Base-by-base conservation (phyloP, 2,329 filamentous ascomycete species). In the Macroventuria anomochaeta region DNA sequence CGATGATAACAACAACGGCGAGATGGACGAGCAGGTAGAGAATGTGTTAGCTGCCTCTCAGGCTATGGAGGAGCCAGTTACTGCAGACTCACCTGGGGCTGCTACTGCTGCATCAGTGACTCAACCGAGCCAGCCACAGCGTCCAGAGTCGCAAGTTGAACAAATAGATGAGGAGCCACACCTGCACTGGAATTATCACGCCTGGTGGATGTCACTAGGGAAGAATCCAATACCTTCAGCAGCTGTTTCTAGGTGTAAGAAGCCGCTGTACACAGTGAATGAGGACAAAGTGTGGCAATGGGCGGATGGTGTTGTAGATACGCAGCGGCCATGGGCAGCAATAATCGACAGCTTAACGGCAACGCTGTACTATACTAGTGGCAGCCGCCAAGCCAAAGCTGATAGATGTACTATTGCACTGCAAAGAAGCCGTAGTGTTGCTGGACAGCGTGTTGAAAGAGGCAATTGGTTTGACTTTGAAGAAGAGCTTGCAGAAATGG, bases 321-420 rank as follows among this genome's bases (percentile, higher is more conserved):
- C 15, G 26, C 37, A 41, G 46, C 4, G 2, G 46, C 46, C 37
- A n/a, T 34, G 25, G 34, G 31, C 8, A 31, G 21, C 17, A 31
- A n/a, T n/a, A 13, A 31, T 47, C 33, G 34, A 39, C 11, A 47
- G 44, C 23, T 33, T 47, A 11, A 39, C 34, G 8, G 44, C 44
- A 5, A 47, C 34, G 44, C 44, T 47, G 8, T 47, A 47, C 34
- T 47, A 47, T 32, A 36, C 10, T 36, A 32, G 25, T 13, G 23
- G 10, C n/a, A n/a, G n/a, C 21, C 44, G 25, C 26, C 44, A 39
- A 39, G 23, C 34, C 8, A 47, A 32, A 15, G 33, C 23, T 12
- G 34, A 47, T 47, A 47, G 44, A 15, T 47, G 44, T 37, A 36
- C 42, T 25, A 34, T 36, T 17, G 18, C 42, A 8, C 31, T 46